Base-by-base conservation (phyloP, 208 protist genomes). In the Angomonas ambiguus region DNA sequence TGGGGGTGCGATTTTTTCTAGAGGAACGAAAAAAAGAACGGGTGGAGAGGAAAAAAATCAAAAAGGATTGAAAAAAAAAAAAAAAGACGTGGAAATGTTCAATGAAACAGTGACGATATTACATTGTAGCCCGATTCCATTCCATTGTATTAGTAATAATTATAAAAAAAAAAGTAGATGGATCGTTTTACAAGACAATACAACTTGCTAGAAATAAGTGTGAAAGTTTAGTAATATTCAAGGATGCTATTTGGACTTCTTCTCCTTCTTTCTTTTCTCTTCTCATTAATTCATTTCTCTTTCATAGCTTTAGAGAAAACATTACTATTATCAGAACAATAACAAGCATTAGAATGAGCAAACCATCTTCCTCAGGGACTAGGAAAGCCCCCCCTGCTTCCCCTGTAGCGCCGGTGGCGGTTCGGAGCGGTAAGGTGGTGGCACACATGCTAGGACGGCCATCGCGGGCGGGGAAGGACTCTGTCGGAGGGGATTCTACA, bases 1-100 rank as follows among this genome's bases (percentile, higher is more conserved):
- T 94, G 18, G 56, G 62, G 11, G 16, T 80, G 20, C 82, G 80
- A 22, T 71, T 82, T n/a, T 10, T 56, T 8, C 49, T 56, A 24
- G n/a, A 8, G 49, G 49, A 56, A 24, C 42, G 58, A 6, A 8
- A 10, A 25, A 28, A 6, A 24, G 8, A 48, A 41, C 25, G 24
- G 62, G 65, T n/a, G 33, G 59, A 62, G 20, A 60, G n/a, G 30
- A 59, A 35, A 53, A 63, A 69, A 18, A 45, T 16, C 48, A 49
- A 30, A 51, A 30, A 33, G 56, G 38, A 45, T 45, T 45, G 38
- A 45, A 45, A 45, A 45, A 16, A n/a, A 16, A 45, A 45, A 45
- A 45, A n/a, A 45, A 45, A n/a, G n/a, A n/a, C n/a, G n/a, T n/a
- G n/a, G n/a, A n/a, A n/a, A n/a, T n/a, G n/a, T n/a, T n/a, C n/a